Conservation (phyloP, 225 moss, liverwort and hornwort genomes). For the Straminergon stramineum region DNA sequence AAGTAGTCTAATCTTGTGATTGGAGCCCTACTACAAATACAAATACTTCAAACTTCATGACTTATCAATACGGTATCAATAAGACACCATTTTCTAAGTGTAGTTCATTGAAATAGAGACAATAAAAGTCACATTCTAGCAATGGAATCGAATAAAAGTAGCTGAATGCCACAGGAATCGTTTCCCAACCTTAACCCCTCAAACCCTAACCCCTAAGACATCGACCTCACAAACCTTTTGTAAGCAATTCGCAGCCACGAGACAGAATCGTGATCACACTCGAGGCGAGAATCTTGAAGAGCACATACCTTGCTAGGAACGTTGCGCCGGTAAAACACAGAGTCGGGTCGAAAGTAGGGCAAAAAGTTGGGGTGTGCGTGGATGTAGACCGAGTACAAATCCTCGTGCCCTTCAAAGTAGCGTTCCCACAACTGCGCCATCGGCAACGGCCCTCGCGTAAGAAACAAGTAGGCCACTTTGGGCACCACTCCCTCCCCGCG, state of each 20-base stretch:
- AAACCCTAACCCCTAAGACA: neutral
- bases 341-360: slow-evolving; percentile 17
- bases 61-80: neutral
- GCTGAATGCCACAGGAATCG: neutral
- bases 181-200: neutral
- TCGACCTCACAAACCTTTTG: neutral
- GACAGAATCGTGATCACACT: neutral
- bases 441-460: slow-evolving; percentile 33
- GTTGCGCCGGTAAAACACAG: slow-evolving; percentile 38
- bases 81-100: neutral
- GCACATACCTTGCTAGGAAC: slow-evolving; percentile 35
- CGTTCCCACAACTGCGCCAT: slow-evolving; percentile 39
- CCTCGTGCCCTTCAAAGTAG: slow-evolving; percentile 30
- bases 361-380: slow-evolving; percentile 33
- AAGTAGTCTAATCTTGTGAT: neutral
- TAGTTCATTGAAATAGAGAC: neutral
- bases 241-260: neutral
- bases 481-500: slow-evolving; percentile 4
- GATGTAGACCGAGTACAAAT: slow-evolving; percentile 29
- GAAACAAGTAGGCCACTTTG: slow-evolving; percentile 40
- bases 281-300: neutral
- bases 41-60: neutral
- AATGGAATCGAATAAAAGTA: too few relatives aligned
- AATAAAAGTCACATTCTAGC: neutral
- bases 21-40: neutral